Base-by-base conservation (phyloP, 139 green algal genomes). In the Monoraphidium neglectum region DNA sequence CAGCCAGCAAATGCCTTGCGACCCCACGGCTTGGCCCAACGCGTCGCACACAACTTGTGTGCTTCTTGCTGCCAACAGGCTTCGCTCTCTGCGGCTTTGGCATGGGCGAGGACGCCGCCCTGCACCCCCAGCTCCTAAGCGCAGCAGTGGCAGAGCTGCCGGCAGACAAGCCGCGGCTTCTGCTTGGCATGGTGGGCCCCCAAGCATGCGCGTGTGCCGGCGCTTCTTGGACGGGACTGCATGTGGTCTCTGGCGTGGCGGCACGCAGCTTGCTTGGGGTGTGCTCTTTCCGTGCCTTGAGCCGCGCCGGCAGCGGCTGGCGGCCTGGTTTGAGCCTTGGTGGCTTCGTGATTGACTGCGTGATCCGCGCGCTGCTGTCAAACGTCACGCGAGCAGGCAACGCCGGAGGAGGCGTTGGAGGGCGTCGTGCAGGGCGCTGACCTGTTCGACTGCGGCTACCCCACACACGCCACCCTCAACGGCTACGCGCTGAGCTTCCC, bases 401-500 rank as follows among this genome's bases (percentile, higher is more conserved):
- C 40, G 1, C 87, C 82, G 2, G 76, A 81, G 6, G 90, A 93
- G 16, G 61, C 93, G 16, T 36, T 95, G 40, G 78, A 89, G 23
- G 84, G 80, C 4, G 87, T 95, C 49, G 79, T 74, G 1, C 59
- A 82, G 12, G 88, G 88, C 16, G 68, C 90, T 32, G 88, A 93
- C 70, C 76, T 93, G 32, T 78, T 93, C 69, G 88, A 95, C 80
- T 81, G 53, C n/a, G 59, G 65, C 2, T 88, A 84, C 59, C 59
- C 87, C 10, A 67, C 62, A 10, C 54, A 86, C 43, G 68, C 81
- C 2, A 89, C 84, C 4, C 53, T 72, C 0, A 75, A 62, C 2
- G 90, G 90, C 40, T 91, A 90, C 46, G 90, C 90, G 0, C 80
- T 95, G 3, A 79, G 28, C 57, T 95, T 95, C 62, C 86, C 84